These are phyloP conservation scores for Plasmodium cynomolgi DNA, from an alignment of 169 alveolate genomes.

Conservation along the genomic window DNA sequence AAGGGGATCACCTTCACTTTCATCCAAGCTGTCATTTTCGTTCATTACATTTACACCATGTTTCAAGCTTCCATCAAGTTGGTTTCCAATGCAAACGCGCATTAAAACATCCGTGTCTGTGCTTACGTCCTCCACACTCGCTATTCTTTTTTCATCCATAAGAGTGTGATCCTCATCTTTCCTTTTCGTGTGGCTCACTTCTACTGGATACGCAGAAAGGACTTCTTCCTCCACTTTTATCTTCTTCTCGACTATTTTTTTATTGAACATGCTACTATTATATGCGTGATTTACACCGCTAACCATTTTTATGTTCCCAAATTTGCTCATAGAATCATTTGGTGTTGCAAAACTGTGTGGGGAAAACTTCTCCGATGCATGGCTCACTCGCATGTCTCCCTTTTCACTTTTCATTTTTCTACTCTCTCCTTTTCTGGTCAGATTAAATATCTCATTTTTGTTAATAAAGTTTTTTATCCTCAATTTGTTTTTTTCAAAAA, in stretches of 20 bases:
- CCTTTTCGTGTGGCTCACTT: not conserved
- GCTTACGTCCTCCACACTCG: not conserved
- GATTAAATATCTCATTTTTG: conserved; percentile 23
- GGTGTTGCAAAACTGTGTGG: not conserved
- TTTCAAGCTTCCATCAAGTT: not conserved
- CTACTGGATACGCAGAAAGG: not conserved
- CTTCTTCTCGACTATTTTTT: not conserved
- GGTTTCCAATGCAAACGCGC: not conserved
- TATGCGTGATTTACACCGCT: not conserved
- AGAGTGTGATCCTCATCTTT: not conserved
- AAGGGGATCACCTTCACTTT: not conserved
- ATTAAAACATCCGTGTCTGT: not conserved
- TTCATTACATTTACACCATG: not conserved
- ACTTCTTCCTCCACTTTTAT: conserved; percentile 8
- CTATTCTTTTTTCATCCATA: not conserved
- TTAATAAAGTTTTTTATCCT: conserved; percentile 23
- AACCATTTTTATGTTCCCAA: not conserved
- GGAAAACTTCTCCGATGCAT: not conserved
- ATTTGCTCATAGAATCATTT: not conserved
- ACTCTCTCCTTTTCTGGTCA: not conserved
- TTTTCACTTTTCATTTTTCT: not conserved
- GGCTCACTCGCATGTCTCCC: not conserved
- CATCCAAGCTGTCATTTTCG: not conserved
- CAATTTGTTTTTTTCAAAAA: conserved; percentile 14
- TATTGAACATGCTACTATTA: not conserved